Percentiles rank a stretch among this genome's conserved stretches.
phyloP scores from a whole-genome alignment of 2,329 filamentous ascomycete species.

The Scytalidium lignicola region DNA sequence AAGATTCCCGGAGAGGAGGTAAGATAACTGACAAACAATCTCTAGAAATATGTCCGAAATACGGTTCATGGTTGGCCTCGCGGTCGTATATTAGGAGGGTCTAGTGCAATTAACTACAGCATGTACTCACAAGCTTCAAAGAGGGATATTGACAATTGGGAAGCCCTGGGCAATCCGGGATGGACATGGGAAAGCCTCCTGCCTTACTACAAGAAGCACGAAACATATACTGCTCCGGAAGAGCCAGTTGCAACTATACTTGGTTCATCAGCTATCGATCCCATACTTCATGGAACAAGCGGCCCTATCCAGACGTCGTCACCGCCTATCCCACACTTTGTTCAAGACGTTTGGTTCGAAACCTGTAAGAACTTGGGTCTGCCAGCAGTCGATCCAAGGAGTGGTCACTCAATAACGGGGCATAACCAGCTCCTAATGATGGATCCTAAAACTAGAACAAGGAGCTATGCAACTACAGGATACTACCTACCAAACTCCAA shows the following conservation, averaged over 20 bases:
- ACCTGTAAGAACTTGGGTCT: constrained; percentile 29
- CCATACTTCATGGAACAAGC: constrained; percentile 3
- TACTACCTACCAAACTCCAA: constrained; percentile 12
- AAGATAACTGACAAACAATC: neutral
- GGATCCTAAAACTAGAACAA: constrained; percentile 7
- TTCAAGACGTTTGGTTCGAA: neutral
- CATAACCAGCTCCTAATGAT: constrained; percentile 51
- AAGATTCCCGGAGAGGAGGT: neutral
- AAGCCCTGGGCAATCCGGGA: constrained; percentile 29
- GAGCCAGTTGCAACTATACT: neutral
- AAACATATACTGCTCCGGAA: constrained; percentile 3
- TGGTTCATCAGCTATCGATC: neutral
- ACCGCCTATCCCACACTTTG: neutral
- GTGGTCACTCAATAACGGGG: constrained; percentile 61
- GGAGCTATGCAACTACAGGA: constrained; percentile 15
- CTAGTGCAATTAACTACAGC: constrained; percentile 30
- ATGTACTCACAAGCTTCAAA: constrained; percentile 17
- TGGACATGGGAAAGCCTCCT: constrained; percentile 33
- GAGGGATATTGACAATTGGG: constrained; percentile 33
- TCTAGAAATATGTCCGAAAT: constrained; percentile 1
- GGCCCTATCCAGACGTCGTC: constrained; percentile 13
- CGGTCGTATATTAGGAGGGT: constrained; percentile 30
- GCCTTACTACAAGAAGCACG: constrained; percentile 33
- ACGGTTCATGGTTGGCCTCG: constrained; percentile 15
- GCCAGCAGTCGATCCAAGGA: constrained; percentile 77